Conservation (phyloP, 345 rosid genomes). For the Alliaria petiolata region DNA sequence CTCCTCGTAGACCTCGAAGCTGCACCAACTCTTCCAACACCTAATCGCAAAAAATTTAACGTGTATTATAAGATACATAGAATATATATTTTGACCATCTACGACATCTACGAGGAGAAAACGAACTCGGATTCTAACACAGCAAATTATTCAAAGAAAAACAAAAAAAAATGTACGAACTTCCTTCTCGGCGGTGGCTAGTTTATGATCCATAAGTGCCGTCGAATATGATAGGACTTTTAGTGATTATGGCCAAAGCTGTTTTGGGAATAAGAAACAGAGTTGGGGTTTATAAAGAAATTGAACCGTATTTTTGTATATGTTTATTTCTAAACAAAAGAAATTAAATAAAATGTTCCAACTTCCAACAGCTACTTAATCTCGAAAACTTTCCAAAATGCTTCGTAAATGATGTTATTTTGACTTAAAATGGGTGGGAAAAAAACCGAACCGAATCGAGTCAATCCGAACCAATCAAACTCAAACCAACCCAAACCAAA, state of each 20-base stretch:
- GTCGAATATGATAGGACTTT: background rate
- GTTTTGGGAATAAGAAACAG: background rate
- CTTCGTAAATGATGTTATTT: background rate
- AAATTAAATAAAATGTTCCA: background rate
- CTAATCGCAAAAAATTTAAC: constrained; percentile 17
- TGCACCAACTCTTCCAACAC: constrained; percentile 57
- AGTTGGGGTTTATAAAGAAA: background rate
- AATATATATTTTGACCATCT: background rate
- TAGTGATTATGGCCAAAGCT: background rate
- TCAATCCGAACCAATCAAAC: no score
- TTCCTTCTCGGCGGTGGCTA: background rate
- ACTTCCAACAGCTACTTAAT: background rate
- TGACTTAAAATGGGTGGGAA: no score
- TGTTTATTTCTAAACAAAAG: background rate
- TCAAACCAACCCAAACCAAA: no score
- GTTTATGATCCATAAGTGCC: background rate
- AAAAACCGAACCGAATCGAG: no score
- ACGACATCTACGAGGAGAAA: no score
- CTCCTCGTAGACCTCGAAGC: constrained; percentile 44
- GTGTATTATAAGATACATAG: background rate
- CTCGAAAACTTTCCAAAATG: background rate
- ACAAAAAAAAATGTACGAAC: background rate
- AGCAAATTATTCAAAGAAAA: background rate
- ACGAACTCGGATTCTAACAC: background rate
- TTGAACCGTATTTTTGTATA: background rate